phyloP scores from a whole-genome alignment of 495 filamentous ascomycete genomes.

The Mytilinidion resinicola region DNA sequence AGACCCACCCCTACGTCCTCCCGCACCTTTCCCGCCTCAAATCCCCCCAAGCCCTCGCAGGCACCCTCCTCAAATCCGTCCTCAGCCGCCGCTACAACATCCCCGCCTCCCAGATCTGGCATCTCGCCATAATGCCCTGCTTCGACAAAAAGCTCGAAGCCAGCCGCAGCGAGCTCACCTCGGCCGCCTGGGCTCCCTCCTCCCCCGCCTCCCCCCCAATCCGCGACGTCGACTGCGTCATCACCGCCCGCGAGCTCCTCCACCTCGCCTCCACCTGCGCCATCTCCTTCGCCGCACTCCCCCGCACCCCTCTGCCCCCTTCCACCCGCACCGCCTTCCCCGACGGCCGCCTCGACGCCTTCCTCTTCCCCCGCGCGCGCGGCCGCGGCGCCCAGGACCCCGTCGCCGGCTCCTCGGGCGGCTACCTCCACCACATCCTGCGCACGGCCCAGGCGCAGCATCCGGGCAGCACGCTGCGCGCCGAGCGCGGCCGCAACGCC shows the following conservation, averaged over 20 bases:
- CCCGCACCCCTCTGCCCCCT: conserved; percentile 46
- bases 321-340: conserved; percentile 50
- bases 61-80: conserved; percentile 80
- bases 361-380: conserved; percentile 53
- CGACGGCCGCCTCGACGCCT: conserved; percentile 58
- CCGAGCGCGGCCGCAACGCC: conserved; percentile 72
- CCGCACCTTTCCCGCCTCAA: conserved; percentile 88
- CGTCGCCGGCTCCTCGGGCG: conserved; percentile 70
- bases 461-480: conserved; percentile 60
- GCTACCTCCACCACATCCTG: conserved; percentile 79
- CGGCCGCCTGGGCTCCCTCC: conserved; percentile 56
- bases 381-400: conserved; percentile 26
- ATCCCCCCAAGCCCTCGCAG: conserved; percentile 86
- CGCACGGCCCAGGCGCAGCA: conserved; percentile 60
- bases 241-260: conserved; percentile 86
- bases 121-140: conserved; percentile 92
- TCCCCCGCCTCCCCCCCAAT: conserved; percentile 47
- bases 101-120: conserved; percentile 78
- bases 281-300: conserved; percentile 63
- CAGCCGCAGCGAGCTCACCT: conserved; percentile 84
- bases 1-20: conserved; percentile 87
- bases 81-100: conserved; percentile 65
- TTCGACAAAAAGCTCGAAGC: conserved; percentile 99
- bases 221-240: conserved; percentile 93
- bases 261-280: conserved; percentile 74